Conservation (phyloP, 441 rosid genomes). For the Erodium trifolium region DNA sequence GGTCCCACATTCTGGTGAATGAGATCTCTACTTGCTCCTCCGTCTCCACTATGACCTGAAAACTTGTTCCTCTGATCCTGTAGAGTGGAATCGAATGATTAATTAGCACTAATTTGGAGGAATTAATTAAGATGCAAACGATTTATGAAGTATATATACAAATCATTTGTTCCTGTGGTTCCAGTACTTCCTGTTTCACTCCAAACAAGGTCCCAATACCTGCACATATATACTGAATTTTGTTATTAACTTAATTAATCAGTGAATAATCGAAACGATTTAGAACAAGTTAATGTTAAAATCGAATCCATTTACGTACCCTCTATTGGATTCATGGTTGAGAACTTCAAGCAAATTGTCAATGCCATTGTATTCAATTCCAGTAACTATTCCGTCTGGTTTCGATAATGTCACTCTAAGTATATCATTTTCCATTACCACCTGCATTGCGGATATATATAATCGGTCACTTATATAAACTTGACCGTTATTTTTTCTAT, state of each 20-base stretch:
- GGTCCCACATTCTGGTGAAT: slow-evolving; percentile 60
- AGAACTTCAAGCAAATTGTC: slow-evolving; percentile 48
- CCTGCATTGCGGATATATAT: slow-evolving; percentile 22
- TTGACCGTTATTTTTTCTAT: neutral
- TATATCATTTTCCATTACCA: slow-evolving; percentile 42
- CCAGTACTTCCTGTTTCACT: slow-evolving; percentile 39
- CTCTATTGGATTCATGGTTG: slow-evolving; percentile 37
- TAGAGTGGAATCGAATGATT: neutral
- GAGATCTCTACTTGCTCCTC: slow-evolving; percentile 71
- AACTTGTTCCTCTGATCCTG: slow-evolving; percentile 64
- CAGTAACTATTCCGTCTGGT: slow-evolving; percentile 53
- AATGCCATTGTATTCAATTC: slow-evolving; percentile 37
- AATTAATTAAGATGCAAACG: neutral
- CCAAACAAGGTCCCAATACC: slow-evolving; percentile 98
- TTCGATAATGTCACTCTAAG: slow-evolving; percentile 43
- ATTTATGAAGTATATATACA: slow-evolving; percentile 22
- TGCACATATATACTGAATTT: slow-evolving; percentile 13
- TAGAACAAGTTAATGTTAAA: too few relatives aligned
- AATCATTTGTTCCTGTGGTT: slow-evolving; percentile 48
- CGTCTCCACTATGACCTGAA: slow-evolving; percentile 43
- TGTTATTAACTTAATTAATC: too few relatives aligned
- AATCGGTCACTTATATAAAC: too few relatives aligned
- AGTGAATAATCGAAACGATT: too few relatives aligned
- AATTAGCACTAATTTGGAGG: neutral
- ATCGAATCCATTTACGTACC: slow-evolving; percentile 25